Conservation (phyloP, 129 eudicot genomes). For the Dittrichia graveolens region DNA sequence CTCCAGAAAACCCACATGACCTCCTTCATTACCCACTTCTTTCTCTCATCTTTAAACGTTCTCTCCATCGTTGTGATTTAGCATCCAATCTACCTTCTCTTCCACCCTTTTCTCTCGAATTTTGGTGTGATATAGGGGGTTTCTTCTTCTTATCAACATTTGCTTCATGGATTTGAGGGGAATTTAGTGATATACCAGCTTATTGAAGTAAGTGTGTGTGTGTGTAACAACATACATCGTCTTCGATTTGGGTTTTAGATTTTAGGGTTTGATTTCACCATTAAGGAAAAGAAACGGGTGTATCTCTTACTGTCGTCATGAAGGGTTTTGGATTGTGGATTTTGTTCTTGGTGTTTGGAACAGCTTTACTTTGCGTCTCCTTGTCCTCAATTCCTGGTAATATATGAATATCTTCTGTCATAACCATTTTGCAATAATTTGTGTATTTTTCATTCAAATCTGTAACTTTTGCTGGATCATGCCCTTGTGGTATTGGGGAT, state of each 20-base stretch:
- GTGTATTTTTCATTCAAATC: neutral
- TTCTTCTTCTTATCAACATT: neutral
- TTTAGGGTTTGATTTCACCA: constrained; percentile 21
- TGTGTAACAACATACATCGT: constrained; percentile 7
- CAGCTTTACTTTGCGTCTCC: constrained; percentile 44
- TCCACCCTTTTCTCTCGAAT: constrained; percentile 34
- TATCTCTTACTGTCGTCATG: constrained; percentile 30
- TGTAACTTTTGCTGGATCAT: constrained; percentile 11
- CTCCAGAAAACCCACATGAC: constrained; percentile 29
- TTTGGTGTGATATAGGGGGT: constrained; percentile 5
- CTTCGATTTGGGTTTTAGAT: neutral
- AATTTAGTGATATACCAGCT: neutral
- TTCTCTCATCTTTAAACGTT: constrained; percentile 8
- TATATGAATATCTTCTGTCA: neutral
- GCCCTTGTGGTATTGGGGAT: neutral
- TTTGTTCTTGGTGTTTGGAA: constrained; percentile 49
- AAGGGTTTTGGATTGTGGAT: constrained; percentile 58
- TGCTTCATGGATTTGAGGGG: neutral
- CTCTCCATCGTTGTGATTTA: neutral
- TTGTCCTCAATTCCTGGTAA: constrained; percentile 32
- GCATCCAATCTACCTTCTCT: neutral
- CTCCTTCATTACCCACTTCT: constrained; percentile 26
- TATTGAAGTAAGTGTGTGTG: constrained; percentile 4
- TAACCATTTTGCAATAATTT: neutral
- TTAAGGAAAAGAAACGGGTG: neutral